These are phyloP conservation scores for Amanita exitialis DNA, from an alignment of 768 basidiomycete genomes.

Conservation along the genomic window DNA sequence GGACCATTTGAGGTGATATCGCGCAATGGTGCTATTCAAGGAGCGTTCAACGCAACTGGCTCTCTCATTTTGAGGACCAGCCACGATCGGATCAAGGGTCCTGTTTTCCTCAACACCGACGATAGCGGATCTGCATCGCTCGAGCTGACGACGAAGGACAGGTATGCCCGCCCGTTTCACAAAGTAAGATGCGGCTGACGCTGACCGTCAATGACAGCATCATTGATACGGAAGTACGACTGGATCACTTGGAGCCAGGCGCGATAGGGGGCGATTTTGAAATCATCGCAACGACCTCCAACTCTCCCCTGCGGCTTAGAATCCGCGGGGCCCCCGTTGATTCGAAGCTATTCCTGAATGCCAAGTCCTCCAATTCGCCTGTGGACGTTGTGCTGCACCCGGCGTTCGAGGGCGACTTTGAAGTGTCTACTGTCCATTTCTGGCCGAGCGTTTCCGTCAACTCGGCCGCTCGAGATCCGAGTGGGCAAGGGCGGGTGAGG, in stretches of 20 bases:
- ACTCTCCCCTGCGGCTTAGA: slow-evolving; percentile 19
- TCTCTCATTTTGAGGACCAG: slow-evolving; percentile 23
- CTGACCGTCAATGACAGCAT: slow-evolving; percentile 6
- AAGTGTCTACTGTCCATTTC: slow-evolving; percentile 8
- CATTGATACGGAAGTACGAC: neutral
- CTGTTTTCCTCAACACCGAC: slow-evolving; percentile 27
- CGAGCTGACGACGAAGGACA: slow-evolving; percentile 24
- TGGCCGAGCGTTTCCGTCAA: neutral
- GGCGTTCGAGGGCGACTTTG: slow-evolving; percentile 29
- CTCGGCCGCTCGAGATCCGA: slow-evolving; percentile 4
- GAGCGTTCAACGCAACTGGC: slow-evolving; percentile 28
- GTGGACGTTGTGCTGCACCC: slow-evolving; percentile 21
- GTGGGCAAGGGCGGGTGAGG: slow-evolving; percentile 3
- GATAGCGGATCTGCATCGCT: slow-evolving; percentile 15
- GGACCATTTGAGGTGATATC: slow-evolving; percentile 19
- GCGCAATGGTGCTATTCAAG: slow-evolving; percentile 35
- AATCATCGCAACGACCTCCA: slow-evolving; percentile 21
- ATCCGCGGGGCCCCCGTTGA: slow-evolving; percentile 23
- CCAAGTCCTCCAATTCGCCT: slow-evolving; percentile 23
- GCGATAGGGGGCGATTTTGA: slow-evolving; percentile 20
- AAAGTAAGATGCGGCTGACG: slow-evolving; percentile 1
- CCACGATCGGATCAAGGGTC: slow-evolving; percentile 29
- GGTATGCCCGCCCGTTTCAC: slow-evolving; percentile 18
- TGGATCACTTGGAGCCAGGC: neutral
- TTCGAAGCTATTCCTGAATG: slow-evolving; percentile 19